Evolutionary conservation across 2,329 filamentous ascomycete genomes (phyloP).

Genomic region (Chaetomium sp.): DNA sequence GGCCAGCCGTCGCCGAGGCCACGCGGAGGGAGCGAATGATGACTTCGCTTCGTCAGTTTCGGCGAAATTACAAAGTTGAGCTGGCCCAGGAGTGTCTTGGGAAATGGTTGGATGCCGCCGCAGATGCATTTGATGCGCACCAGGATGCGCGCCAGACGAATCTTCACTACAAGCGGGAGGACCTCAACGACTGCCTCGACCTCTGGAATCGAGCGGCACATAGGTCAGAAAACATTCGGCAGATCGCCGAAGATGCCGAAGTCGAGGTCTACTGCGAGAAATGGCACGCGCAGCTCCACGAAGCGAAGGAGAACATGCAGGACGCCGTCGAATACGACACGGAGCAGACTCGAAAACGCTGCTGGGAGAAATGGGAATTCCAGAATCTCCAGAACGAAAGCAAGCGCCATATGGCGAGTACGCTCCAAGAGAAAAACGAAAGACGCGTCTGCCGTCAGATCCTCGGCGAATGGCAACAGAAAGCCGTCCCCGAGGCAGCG

Average conservation of each 20-base stretch:
- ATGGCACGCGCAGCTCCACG: constrained; percentile 34
- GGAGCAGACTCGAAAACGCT: constrained; percentile 30
- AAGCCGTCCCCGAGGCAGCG: constrained; percentile 29
- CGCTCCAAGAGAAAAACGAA: constrained; percentile 34
- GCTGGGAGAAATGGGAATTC: constrained; percentile 37
- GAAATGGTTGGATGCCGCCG: constrained; percentile 33
- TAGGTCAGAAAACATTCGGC: constrained; percentile 26
- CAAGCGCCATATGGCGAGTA: constrained; percentile 32
- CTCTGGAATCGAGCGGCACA: constrained; percentile 32
- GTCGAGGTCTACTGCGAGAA: constrained; percentile 34
- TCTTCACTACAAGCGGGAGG: constrained; percentile 34
- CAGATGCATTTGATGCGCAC: constrained; percentile 29
- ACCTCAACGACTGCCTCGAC: constrained; percentile 33
- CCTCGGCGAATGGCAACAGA: constrained; percentile 36
- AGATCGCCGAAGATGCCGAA: constrained; percentile 37
- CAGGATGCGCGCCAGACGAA: constrained; percentile 35
- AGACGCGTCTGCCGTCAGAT: constrained; percentile 30
- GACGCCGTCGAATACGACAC: constrained; percentile 37
- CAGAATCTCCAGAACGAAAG: constrained; percentile 34
- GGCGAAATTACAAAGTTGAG: constrained; percentile 35
- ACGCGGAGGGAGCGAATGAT: constrained; percentile 35
- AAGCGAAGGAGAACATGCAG: constrained; percentile 30
- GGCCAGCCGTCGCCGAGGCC: constrained; percentile 31
- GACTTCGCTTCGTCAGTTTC: constrained; percentile 32
- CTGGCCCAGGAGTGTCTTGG: constrained; percentile 34